Evolutionary conservation across 495 filamentous ascomycete genomes (phyloP).

Genomic region (Annulohypoxylon stygium): DNA sequence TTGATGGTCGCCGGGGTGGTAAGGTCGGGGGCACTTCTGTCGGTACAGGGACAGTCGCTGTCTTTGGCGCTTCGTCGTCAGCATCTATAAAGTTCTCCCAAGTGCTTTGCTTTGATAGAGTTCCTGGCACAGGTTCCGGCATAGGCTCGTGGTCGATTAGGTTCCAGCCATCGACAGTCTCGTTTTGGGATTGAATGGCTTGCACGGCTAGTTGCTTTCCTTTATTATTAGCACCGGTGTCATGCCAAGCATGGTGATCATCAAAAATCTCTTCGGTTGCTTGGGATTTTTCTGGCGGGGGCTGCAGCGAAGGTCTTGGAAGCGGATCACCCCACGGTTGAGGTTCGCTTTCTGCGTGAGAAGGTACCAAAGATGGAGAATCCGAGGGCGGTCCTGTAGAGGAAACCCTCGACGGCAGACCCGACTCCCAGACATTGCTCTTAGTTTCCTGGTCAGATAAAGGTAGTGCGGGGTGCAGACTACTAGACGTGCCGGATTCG

Average conservation of each 20-base stretch:
- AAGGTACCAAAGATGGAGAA: slow-evolving; percentile 47
- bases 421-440: slow-evolving; percentile 55
- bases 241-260: slow-evolving; percentile 61
- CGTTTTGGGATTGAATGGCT: slow-evolving; percentile 41
- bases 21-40: slow-evolving; percentile 51
- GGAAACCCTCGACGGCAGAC: slow-evolving; percentile 49
- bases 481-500: slow-evolving; percentile 37
- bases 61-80: slow-evolving; percentile 45
- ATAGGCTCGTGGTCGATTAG: slow-evolving; percentile 60
- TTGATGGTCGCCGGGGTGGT: slow-evolving; percentile 53
- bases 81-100: slow-evolving; percentile 57
- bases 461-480: slow-evolving; percentile 39
- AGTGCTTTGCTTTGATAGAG: slow-evolving; percentile 52
- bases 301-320: slow-evolving; percentile 25
- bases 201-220: slow-evolving; percentile 49
- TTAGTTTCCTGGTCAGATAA: slow-evolving; percentile 50
- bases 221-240: slow-evolving; percentile 52
- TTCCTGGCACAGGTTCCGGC: slow-evolving; percentile 41
- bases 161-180: slow-evolving; percentile 61
- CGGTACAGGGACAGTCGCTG: slow-evolving; percentile 15
- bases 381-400: slow-evolving; percentile 47
- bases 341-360: slow-evolving; percentile 32
- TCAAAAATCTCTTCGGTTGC: slow-evolving; percentile 50
- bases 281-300: slow-evolving; percentile 19
- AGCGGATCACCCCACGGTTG: slow-evolving; percentile 43